phyloP scores from a whole-genome alignment of 2,329 filamentous ascomycete genomes.

The Emergomyces orientalis region DNA sequence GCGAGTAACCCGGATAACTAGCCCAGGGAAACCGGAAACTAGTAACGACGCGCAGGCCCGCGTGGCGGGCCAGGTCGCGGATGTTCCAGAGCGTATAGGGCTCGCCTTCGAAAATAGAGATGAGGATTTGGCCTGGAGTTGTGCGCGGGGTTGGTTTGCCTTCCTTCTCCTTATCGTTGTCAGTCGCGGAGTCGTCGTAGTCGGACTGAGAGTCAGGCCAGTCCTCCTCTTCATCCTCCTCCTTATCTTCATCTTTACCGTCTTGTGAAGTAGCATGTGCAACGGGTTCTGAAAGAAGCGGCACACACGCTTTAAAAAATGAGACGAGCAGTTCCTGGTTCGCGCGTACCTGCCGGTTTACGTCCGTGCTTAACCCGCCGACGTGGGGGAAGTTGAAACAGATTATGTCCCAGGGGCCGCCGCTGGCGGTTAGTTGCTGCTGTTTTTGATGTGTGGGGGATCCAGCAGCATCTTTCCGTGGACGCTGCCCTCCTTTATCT shows the following conservation, averaged over 20 bases:
- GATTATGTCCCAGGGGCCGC: conserved; percentile 59
- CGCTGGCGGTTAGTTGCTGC: conserved; percentile 12
- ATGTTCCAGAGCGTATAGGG: conserved; percentile 97
- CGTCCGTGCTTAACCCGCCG: conserved; percentile 81
- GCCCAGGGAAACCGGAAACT: conserved; percentile 42
- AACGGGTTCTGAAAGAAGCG: conserved; percentile 29
- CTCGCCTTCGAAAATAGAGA: conserved; percentile 86
- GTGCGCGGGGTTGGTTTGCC: conserved; percentile 17
- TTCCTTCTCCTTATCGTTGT: conserved; percentile 14
- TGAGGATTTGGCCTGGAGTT: conserved; percentile 52
- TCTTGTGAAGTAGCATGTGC: conserved; percentile 11
- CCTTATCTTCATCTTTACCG: conserved; percentile 15
- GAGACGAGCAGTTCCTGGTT: conserved; percentile 58
- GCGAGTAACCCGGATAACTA: conserved; percentile 40
- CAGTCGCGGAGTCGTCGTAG: conserved; percentile 1
- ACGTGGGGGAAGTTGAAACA: conserved; percentile 98
- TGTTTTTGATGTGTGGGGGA: not conserved
- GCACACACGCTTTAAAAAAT: conserved; percentile 40
- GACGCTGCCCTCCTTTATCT: not conserved
- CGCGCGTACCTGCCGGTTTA: conserved; percentile 85
- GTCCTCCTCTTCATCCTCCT: conserved; percentile 13
- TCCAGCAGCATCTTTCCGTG: not conserved
- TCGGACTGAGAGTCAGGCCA: not conserved
- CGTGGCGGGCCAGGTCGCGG: conserved; percentile 70
- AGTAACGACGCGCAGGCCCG: conserved; percentile 37